phyloP scores from a whole-genome alignment of 2,329 filamentous ascomycete genomes.

The Aciculosporium take region DNA sequence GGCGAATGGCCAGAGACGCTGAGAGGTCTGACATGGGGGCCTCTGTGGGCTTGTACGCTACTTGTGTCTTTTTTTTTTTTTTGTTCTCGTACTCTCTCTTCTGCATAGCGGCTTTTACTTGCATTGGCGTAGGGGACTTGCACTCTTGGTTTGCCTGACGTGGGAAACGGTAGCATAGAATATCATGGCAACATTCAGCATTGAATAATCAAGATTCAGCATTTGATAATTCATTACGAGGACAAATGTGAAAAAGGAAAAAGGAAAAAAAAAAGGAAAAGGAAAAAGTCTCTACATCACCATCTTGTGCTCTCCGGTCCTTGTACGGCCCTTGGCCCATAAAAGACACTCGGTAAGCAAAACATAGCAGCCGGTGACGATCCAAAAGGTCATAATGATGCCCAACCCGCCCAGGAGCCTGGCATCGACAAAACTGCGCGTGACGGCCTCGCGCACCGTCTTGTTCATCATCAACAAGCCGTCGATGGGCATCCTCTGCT shows the following conservation, averaged over 20 bases:
- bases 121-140: too few species aligned
- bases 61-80: not conserved
- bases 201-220: too few species aligned
- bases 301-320: conserved; percentile 11
- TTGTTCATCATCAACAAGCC: conserved; percentile 31
- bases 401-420: conserved; percentile 30
- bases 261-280: not conserved
- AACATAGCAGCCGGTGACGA: conserved; percentile 33
- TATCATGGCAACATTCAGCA: too few species aligned
- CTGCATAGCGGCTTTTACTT: too few species aligned
- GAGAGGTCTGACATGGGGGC: too few species aligned
- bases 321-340: conserved; percentile 22
- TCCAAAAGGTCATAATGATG: conserved; percentile 35
- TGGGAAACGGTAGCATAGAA: too few species aligned
- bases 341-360: conserved; percentile 31
- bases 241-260: too few species aligned
- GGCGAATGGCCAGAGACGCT: too few species aligned
- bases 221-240: too few species aligned
- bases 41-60: too few species aligned
- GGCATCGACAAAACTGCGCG: conserved; percentile 26
- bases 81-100: not conserved
- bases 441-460: conserved; percentile 21
- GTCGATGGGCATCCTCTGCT: conserved; percentile 24
- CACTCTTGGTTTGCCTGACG: too few species aligned
- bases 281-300: not conserved